Percentiles rank a stretch among this genome's conserved stretches.
Evolutionary conservation across 75 land plant genomes (phyloP).

Genomic region (Cunninghamia lanceolata): DNA sequence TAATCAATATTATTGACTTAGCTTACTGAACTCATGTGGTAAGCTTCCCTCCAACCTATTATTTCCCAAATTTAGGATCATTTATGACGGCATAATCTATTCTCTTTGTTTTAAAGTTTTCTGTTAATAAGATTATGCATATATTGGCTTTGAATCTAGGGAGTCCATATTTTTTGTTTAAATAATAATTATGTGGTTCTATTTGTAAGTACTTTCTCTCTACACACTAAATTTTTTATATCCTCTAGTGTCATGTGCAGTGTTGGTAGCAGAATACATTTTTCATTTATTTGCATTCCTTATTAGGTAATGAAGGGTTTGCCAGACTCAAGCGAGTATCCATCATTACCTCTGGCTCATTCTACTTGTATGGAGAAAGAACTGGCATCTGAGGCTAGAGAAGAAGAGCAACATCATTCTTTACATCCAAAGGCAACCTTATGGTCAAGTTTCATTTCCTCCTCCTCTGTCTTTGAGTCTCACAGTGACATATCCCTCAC

Average conservation of each 20-base stretch:
- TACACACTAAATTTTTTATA: not conserved
- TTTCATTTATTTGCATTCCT: not conserved
- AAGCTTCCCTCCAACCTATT: too few species aligned
- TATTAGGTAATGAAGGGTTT: conserved; percentile 52
- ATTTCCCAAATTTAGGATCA: not conserved
- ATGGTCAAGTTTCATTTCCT: conserved; percentile 33
- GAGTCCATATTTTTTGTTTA: not conserved
- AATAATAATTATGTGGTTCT: not conserved
- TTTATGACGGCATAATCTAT: not conserved
- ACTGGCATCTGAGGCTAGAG: conserved; percentile 6
- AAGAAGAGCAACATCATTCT: conserved; percentile 1
- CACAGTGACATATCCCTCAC: not conserved
- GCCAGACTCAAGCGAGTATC: conserved; percentile 19
- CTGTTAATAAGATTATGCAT: not conserved
- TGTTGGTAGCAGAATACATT: not conserved
- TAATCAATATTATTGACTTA: too few species aligned
- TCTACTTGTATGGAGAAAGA: conserved; percentile 10
- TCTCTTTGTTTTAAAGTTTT: not conserved
- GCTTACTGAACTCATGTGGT: too few species aligned
- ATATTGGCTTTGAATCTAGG: not conserved
- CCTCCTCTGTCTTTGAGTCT: conserved; percentile 33
- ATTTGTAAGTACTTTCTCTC: not conserved
- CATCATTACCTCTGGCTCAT: conserved; percentile 10
- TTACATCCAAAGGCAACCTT: conserved; percentile 24
- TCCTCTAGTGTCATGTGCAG: not conserved